Evolutionary conservation across 2,329 filamentous ascomycete genomes (phyloP), one percentile per base, ranked within the genome.

Genomic region (Claviceps sp.): DNA sequence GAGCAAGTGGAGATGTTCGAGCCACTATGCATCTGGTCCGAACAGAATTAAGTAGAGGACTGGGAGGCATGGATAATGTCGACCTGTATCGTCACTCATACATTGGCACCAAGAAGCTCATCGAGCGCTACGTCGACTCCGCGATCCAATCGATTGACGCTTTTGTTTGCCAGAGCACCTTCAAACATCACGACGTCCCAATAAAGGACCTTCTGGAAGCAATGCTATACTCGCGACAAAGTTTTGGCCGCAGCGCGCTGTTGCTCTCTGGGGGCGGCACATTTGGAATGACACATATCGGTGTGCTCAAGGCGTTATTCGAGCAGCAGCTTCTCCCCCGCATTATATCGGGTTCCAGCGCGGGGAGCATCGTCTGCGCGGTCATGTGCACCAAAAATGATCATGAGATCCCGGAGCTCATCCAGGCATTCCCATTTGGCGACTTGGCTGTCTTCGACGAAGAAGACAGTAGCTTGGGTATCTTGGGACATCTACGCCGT

Each of bases 201-300:
- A 72, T 80, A 44, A 77, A 71, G 23, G 75, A 76, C 47, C 62
- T 80, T 4, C 71, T 89, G 5, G 84, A 90, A 51, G 79, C 82
- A 52, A 73, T 93, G 56, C 67, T 90, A 45, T 78, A 80, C 51
- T 79, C 86, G 1, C 79, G 87, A 40, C 86, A 90, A 61, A 85
- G 86, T 38, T 94, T 89, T 61, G 88, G 88, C n/a, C 78, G 88
- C 55, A 93, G 84, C 56, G 89, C 88, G 0, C 70, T 95, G 49
- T 72, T 94, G 9, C 72, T 95, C 9, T 94, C 88, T 4, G 89
- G 89, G 7, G 89, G 89, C 2, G 88, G 85, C 1, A 93, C 89
- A 0, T 88, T 94, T 68, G 89, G 89, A 42, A 94, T 95, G 86
- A 86, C 86, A 54, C 89, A 95, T 64, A 85, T 95, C 51, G 89